These are phyloP conservation scores for Mortierella sp. DNA, from an alignment of 371 early-diverging fungal genomes.

Conservation along the genomic window DNA sequence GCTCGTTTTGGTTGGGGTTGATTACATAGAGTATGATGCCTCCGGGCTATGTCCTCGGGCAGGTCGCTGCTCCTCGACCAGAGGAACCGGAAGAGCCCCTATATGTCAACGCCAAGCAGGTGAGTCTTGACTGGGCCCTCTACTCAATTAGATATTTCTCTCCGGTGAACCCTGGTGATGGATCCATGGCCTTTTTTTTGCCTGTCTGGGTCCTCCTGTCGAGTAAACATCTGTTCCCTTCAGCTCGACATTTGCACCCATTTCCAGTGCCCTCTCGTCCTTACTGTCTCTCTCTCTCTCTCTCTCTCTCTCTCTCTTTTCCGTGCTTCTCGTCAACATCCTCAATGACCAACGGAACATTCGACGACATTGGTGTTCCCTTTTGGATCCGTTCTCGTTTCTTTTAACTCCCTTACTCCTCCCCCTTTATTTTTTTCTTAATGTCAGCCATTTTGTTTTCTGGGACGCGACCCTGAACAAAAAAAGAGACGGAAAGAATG, in stretches of 20 bases:
- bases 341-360: not conserved
- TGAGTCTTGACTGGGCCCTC: constrained; percentile 1
- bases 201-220: not conserved
- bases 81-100: constrained; percentile 77
- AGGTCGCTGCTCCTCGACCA: constrained; percentile 43
- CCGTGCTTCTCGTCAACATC: too few relatives aligned
- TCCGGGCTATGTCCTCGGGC: constrained; percentile 65
- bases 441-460: constrained; percentile 4
- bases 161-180: not conserved
- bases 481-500: not conserved
- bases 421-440: not conserved
- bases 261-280: too few relatives aligned
- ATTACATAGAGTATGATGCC: constrained; percentile 48
- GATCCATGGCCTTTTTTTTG: not conserved
- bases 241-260: too few relatives aligned
- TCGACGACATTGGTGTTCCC: not conserved
- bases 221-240: not conserved
- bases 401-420: not conserved
- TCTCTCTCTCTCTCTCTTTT: too few relatives aligned
- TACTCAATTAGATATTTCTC: not conserved
- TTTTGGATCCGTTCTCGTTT: not conserved
- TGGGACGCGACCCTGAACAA: constrained; percentile 20
- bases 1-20: not conserved
- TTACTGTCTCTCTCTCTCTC: too few relatives aligned
- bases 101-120: constrained; percentile 95